Evolutionary conservation across 192 early-diverging fungal species (phyloP), one percentile per base, ranked within the genome.

Genomic region (Coemansia sp.): DNA sequence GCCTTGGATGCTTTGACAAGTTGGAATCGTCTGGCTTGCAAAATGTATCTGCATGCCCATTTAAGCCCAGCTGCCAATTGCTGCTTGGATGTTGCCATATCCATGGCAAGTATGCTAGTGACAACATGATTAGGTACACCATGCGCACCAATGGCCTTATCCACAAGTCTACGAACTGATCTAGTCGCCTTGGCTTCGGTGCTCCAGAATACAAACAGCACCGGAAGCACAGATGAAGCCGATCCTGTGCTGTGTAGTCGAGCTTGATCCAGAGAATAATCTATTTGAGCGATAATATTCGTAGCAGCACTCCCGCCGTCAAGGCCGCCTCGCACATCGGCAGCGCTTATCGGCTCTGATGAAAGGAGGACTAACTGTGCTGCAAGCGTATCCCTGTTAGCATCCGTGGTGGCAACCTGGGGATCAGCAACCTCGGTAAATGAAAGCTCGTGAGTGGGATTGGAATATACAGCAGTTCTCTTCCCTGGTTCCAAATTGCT

Each of bases 141-240:
- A 10, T 53, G 52, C 3, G 56, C 31, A 16, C 48, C 14, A 1
- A 51, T 49, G 0, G 54, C 19, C 12, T 52, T 48, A 38, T 69
- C 71, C 18, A 73, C 50, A 26, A 79, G 53, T 8, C 53, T 64
- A 10, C 64, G 70, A 12, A 63, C 71, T 0, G 60, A 24, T 24
- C 52, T 66, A 8, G 34, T 47, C 18, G 63, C 22, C 49, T 24
- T 62, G 1, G 64, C 7, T 1, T 64, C 71, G 27, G 51, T 54
- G 58, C 67, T 52, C 76, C 76, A 79, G 31, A 73, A 79, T 25
- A 79, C 41, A 64, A 73, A 65, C 47, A 79, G 30, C 12, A 72
- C 21, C 19, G 69, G 70, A 14, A 38, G 50, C 25, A 26, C 22
- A 7, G 38, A 27, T 60, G 54, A 9, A 49, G 44, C 25, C 24